Conservation (phyloP, 1,139 yeast genomes). For the Sugiyamaella pinicola region DNA sequence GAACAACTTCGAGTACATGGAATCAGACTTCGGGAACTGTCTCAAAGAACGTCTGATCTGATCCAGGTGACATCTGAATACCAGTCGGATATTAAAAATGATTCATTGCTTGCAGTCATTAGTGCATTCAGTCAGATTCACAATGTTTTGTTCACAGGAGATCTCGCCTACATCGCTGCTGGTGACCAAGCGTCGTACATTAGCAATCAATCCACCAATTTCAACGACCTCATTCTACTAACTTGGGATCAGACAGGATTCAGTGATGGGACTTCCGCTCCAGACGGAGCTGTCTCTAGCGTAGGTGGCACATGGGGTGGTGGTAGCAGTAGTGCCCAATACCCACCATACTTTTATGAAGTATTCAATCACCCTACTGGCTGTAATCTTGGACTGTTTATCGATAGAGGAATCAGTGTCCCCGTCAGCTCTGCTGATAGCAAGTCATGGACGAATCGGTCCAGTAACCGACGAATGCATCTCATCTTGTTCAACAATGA, state of each 20-base stretch:
- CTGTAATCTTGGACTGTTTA: slow-evolving; percentile 25
- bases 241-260: slow-evolving; percentile 28
- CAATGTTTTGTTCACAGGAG: slow-evolving; percentile 54
- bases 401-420: slow-evolving; percentile 26
- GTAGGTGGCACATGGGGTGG: slow-evolving; percentile 16
- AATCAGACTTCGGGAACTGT: slow-evolving; percentile 58
- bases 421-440: slow-evolving; percentile 17
- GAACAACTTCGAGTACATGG: slow-evolving; percentile 12
- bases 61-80: slow-evolving; percentile 58
- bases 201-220: slow-evolving; percentile 20
- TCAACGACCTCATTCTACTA: slow-evolving; percentile 26
- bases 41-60: slow-evolving; percentile 68
- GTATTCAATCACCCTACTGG: slow-evolving; percentile 18
- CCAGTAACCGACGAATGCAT: slow-evolving; percentile 19
- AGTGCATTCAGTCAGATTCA: slow-evolving; percentile 57
- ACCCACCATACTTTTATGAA: slow-evolving; percentile 20
- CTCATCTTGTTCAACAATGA: slow-evolving; percentile 18
- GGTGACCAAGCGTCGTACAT: slow-evolving; percentile 43
- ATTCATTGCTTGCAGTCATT: slow-evolving; percentile 55
- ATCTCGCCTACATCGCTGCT: slow-evolving; percentile 54
- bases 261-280: slow-evolving; percentile 2
- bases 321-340: slow-evolving; percentile 4
- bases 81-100: slow-evolving; percentile 45
- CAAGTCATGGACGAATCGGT: slow-evolving; percentile 6
- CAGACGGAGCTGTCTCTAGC: neutral